A percentile compares a stretch with the other conserved stretches of the same genome.
phyloP scores from a whole-genome alignment of 495 filamentous ascomycete genomes.

The Penicillium robsamsonii region DNA sequence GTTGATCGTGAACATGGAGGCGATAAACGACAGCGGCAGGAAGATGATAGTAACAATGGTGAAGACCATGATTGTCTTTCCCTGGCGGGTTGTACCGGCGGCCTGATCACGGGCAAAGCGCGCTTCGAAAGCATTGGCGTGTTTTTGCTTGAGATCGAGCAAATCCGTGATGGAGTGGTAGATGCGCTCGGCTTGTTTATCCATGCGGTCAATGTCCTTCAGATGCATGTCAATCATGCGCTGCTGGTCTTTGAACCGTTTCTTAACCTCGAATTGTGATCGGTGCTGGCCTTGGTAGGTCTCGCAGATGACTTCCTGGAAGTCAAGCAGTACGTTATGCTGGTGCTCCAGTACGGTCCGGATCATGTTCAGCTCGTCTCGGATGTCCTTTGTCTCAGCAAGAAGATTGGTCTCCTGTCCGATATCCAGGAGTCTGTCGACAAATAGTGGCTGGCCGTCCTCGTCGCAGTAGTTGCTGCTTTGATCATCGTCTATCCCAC shows the following conservation, averaged over 20 bases:
- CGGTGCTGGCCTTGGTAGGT: slow-evolving; percentile 47
- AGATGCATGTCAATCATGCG: slow-evolving; percentile 59
- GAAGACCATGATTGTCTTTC: slow-evolving; percentile 73
- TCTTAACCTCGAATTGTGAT: slow-evolving; percentile 53
- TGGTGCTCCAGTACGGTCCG: slow-evolving; percentile 60
- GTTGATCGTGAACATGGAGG: slow-evolving; percentile 65
- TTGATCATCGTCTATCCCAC: slow-evolving; percentile 11
- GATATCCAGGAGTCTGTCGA: slow-evolving; percentile 66
- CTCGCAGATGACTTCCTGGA: slow-evolving; percentile 54
- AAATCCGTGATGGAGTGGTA: slow-evolving; percentile 63
- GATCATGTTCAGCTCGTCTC: slow-evolving; percentile 73
- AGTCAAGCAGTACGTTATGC: slow-evolving; percentile 50
- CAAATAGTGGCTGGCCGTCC: slow-evolving; percentile 49
- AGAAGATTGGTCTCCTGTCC: slow-evolving; percentile 64
- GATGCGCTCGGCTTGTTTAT: slow-evolving; percentile 63
- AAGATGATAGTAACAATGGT: slow-evolving; percentile 72
- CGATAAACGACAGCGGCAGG: slow-evolving; percentile 65
- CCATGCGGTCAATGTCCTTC: slow-evolving; percentile 67
- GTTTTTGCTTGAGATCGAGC: slow-evolving; percentile 62
- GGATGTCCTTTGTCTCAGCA: slow-evolving; percentile 68
- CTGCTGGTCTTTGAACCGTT: slow-evolving; percentile 58
- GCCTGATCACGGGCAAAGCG: slow-evolving; percentile 67
- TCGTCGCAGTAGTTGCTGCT: slow-evolving; percentile 25
- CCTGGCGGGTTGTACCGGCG: slow-evolving; percentile 61
- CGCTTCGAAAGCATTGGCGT: slow-evolving; percentile 69